These are phyloP conservation scores for Pseudogymnoascus sp. DNA, from an alignment of 2,329 filamentous ascomycete species.

Conservation along the genomic window DNA sequence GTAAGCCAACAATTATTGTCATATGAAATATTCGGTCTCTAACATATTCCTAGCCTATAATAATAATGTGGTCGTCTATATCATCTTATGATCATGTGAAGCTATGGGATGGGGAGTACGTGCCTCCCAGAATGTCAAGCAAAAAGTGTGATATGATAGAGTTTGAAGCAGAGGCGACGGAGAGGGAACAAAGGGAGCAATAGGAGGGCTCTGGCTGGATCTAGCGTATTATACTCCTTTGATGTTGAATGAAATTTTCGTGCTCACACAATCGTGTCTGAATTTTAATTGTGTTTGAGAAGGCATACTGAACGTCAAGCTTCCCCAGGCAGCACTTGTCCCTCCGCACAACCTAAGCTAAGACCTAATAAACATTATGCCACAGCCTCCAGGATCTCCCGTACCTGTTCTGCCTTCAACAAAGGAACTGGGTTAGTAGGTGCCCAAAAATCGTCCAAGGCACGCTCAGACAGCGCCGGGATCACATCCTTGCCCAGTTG, in stretches of 20 bases:
- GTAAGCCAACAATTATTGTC: neutral
- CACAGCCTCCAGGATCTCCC: no score
- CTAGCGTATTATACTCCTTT: neutral
- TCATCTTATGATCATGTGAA: neutral
- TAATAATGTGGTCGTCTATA: slow-evolving; percentile 2
- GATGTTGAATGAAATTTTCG: neutral
- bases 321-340: no score
- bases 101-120: neutral
- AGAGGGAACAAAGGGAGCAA: neutral
- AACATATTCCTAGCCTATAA: neutral
- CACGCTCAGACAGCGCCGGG: no score
- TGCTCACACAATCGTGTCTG: neutral
- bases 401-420: no score
- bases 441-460: no score
- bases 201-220: neutral
- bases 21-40: neutral
- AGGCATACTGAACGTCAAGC: no score
- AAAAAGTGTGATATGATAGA: neutral
- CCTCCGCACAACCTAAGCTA: no score
- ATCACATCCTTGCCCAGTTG: no score
- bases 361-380: no score
- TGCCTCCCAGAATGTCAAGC: neutral
- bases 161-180: neutral
- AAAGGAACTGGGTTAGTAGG: no score
- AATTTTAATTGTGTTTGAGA: neutral